phyloP scores from a whole-genome alignment of 345 rosid genomes.

The Euphorbia tirucalli region DNA sequence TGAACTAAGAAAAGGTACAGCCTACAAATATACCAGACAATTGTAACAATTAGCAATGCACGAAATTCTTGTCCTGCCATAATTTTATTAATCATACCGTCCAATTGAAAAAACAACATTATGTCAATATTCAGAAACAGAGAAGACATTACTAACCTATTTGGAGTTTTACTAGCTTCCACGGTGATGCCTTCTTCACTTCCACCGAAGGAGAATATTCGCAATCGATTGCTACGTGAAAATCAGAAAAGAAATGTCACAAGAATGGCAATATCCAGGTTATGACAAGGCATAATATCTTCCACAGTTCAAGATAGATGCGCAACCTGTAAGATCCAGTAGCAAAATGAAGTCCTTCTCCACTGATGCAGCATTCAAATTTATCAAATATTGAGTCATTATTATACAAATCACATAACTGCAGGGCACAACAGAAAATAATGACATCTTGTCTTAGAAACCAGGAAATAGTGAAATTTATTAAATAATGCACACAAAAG shows the following conservation, averaged over 20 bases:
- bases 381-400: slow-evolving; percentile 65
- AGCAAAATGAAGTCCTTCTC: slow-evolving; percentile 58
- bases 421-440: slow-evolving; percentile 26
- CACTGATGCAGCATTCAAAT: slow-evolving; percentile 63
- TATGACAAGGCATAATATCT: slow-evolving; percentile 5
- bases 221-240: slow-evolving; percentile 46
- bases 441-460: not conserved
- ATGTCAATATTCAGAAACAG: not conserved
- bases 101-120: not conserved
- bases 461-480: slow-evolving; percentile 6
- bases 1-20: not conserved
- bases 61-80: not conserved
- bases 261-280: slow-evolving; percentile 3
- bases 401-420: slow-evolving; percentile 60
- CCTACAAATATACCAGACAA: not conserved
- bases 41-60: no score
- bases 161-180: slow-evolving; percentile 47
- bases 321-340: slow-evolving; percentile 70
- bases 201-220: slow-evolving; percentile 53
- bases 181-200: slow-evolving; percentile 44
- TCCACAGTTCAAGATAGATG: slow-evolving; percentile 9
- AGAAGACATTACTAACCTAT: slow-evolving; percentile 33
- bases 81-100: not conserved
- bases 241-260: slow-evolving; percentile 21
- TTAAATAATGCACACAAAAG: not conserved